phyloP scores from a whole-genome alignment of 371 early-diverging fungal species.

The Mortierella sp. region DNA sequence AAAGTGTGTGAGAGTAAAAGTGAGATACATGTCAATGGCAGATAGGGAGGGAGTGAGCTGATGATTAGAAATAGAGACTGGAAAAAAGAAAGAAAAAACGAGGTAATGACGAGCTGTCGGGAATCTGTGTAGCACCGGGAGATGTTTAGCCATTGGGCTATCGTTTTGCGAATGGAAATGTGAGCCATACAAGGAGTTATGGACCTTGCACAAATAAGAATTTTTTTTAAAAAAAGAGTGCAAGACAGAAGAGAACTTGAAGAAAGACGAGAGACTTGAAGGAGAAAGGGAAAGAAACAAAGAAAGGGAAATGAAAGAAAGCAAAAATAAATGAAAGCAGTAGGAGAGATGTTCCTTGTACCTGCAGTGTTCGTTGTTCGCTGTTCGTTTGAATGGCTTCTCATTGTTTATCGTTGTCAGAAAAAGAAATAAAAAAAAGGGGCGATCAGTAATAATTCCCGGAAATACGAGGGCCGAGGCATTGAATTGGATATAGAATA shows the following conservation, averaged over 20 bases:
- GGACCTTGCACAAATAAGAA: background rate
- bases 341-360: background rate
- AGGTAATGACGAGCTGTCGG: background rate
- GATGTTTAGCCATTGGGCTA: background rate
- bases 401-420: background rate
- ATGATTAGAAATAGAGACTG: background rate
- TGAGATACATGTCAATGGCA: background rate
- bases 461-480: constrained; percentile 6
- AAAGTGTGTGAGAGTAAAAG: background rate
- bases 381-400: background rate
- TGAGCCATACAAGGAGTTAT: background rate
- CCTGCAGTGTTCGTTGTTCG: background rate
- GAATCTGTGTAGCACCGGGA: background rate
- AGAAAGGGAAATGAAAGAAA: background rate
- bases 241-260: background rate
- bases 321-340: background rate
- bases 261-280: background rate
- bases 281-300: background rate
- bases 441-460: background rate
- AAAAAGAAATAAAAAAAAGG: background rate
- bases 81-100: no score
- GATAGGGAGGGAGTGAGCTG: background rate
- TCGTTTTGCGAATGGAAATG: background rate
- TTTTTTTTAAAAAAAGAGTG: background rate
- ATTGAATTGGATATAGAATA: background rate